Conservation (phyloP, 1,284 basidiomycete genomes). For the Exobasidium cylindrosporum region DNA sequence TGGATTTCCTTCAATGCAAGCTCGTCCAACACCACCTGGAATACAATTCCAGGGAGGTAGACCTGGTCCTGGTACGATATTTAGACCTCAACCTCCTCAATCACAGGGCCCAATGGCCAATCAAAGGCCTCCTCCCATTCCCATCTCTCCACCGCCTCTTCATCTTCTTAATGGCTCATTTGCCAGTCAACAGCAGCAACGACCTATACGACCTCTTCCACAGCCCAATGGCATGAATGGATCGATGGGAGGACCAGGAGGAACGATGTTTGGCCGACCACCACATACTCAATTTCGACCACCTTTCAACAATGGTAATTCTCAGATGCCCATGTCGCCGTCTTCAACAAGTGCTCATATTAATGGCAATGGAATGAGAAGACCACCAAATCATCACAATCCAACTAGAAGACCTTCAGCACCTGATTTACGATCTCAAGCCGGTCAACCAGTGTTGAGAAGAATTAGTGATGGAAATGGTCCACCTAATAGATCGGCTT, state of each 20-base stretch:
- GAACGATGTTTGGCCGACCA: not conserved
- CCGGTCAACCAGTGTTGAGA: not conserved
- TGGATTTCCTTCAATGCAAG: not conserved
- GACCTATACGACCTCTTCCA: not conserved
- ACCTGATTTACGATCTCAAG: slow-evolving; percentile 32
- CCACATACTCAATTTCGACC: not conserved
- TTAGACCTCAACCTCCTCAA: not conserved
- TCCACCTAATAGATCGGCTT: slow-evolving; percentile 27
- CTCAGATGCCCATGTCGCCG: not conserved
- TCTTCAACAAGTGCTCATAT: not conserved
- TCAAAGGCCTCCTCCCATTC: not conserved
- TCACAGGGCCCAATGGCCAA: not conserved
- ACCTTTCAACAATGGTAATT: not conserved
- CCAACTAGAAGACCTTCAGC: slow-evolving; percentile 28
- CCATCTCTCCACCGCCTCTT: not conserved
- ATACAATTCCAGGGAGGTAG: not conserved
- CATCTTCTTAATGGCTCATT: not conserved
- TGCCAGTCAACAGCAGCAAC: not conserved
- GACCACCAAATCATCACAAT: not conserved
- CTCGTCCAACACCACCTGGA: not conserved
- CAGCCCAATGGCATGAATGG: not conserved
- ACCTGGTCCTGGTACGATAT: not conserved
- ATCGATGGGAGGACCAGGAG: not conserved
- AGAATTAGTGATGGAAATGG: slow-evolving; percentile 13
- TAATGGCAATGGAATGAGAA: not conserved